Conservation (phyloP, 2,329 filamentous ascomycete species). For the Didymella lethalis region DNA sequence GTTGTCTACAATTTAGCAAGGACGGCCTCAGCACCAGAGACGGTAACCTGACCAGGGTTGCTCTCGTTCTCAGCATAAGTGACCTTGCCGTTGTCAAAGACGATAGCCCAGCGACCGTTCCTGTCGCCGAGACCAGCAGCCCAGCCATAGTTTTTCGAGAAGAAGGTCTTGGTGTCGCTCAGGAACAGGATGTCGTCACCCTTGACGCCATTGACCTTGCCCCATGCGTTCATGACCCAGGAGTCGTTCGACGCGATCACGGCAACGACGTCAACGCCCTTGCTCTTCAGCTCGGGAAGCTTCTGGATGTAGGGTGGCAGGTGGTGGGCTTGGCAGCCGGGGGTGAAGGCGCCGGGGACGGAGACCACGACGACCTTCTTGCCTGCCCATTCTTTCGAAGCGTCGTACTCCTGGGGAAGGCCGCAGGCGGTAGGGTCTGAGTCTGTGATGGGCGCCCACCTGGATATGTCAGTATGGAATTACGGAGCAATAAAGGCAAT, state of each 20-base stretch:
- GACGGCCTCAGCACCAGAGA: constrained; percentile 58
- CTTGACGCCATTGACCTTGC: constrained; percentile 82
- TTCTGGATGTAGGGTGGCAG: constrained; percentile 81
- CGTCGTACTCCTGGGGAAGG: constrained; percentile 78
- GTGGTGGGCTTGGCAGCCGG: constrained; percentile 82
- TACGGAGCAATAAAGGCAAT: background rate
- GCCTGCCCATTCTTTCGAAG: constrained; percentile 75
- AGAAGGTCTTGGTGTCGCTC: constrained; percentile 74
- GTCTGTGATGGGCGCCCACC: constrained; percentile 82
- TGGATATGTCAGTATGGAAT: constrained; percentile 40
- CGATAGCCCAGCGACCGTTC: constrained; percentile 79
- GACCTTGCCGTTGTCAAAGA: constrained; percentile 81
- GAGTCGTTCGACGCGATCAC: constrained; percentile 86
- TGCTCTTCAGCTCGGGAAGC: constrained; percentile 72
- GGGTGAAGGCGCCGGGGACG: constrained; percentile 68
- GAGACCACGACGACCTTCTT: constrained; percentile 77
- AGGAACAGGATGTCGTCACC: constrained; percentile 80
- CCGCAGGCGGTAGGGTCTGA: constrained; percentile 77
- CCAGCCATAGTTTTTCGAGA: constrained; percentile 83
- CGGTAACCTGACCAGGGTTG: constrained; percentile 58
- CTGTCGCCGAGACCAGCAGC: constrained; percentile 70
- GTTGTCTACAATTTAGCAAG: constrained; percentile 55
- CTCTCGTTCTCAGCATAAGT: constrained; percentile 79
- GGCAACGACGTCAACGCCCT: constrained; percentile 83
- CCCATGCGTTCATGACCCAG: constrained; percentile 88